phyloP scores from a whole-genome alignment of 305 asterid species.

The Andrographis paniculata region DNA sequence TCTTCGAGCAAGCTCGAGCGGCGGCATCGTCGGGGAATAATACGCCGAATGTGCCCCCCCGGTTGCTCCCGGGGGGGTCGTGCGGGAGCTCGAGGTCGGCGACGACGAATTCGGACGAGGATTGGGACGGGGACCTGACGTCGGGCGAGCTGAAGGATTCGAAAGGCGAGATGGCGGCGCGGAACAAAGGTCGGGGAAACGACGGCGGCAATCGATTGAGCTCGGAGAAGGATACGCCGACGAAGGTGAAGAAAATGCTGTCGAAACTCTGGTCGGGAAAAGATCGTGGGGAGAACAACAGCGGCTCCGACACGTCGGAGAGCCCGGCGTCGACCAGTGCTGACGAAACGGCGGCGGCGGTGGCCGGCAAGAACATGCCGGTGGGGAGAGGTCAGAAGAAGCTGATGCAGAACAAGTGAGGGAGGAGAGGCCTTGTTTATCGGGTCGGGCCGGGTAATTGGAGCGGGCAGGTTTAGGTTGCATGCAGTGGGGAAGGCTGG shows the following conservation, averaged over 20 bases:
- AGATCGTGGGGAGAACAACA: conserved; percentile 31
- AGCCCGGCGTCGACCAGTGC: conserved; percentile 42
- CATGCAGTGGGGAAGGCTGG: too few relatives aligned
- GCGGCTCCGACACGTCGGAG: conserved; percentile 47
- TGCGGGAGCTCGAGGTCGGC: conserved; percentile 68
- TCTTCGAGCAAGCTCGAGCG: conserved; percentile 43
- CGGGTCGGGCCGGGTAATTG: too few relatives aligned
- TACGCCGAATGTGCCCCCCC: conserved; percentile 38
- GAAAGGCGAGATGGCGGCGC: conserved; percentile 41
- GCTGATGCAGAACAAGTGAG: neutral
- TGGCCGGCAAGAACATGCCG: neutral
- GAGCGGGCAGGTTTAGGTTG: too few relatives aligned
- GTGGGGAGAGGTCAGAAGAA: neutral
- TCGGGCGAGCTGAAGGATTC: conserved; percentile 46
- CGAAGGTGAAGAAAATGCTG: conserved; percentile 26
- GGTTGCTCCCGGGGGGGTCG: conserved; percentile 45
- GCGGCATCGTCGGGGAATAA: conserved; percentile 34
- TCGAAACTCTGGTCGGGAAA: conserved; percentile 39
- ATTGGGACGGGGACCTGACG: conserved; percentile 51
- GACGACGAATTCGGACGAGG: conserved; percentile 72
- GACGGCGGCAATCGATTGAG: neutral
- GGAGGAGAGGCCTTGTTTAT: too few relatives aligned
- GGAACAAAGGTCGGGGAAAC: conserved; percentile 29
- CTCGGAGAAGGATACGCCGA: conserved; percentile 24
- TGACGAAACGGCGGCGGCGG: conserved; percentile 27